phyloP scores from a whole-genome alignment of 2,329 filamentous ascomycete species.

The Penicillium sp. region DNA sequence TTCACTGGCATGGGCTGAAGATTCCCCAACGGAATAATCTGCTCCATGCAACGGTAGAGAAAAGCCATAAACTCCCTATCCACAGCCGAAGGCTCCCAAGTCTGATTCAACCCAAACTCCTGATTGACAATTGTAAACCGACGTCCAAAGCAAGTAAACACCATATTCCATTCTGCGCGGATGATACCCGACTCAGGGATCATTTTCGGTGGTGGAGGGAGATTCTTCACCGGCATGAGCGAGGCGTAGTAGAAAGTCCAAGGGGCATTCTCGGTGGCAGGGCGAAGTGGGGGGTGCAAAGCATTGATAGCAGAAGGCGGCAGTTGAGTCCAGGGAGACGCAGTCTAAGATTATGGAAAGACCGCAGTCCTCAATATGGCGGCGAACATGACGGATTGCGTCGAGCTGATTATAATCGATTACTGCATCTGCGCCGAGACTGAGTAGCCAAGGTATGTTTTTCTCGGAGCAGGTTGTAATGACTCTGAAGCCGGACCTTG shows the following conservation, averaged over 20 bases:
- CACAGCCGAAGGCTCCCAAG: background rate
- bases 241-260: background rate
- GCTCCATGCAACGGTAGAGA: background rate
- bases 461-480: background rate
- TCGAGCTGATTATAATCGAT: background rate
- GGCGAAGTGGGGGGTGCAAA: background rate
- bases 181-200: background rate
- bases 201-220: background rate
- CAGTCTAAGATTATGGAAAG: background rate
- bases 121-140: conserved; percentile 1
- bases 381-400: background rate
- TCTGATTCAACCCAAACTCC: background rate
- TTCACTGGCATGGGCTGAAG: background rate
- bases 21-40: background rate
- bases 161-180: background rate
- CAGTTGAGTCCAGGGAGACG: background rate
- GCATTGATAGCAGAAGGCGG: background rate
- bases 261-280: background rate
- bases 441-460: background rate
- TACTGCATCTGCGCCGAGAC: background rate
- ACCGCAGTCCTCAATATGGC: background rate
- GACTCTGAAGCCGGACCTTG: background rate
- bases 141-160: conserved; percentile 1
- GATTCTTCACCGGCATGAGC: background rate
- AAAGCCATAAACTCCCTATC: background rate